Base-by-base conservation (phyloP, 805 yeast species). In the Candida maesae region DNA sequence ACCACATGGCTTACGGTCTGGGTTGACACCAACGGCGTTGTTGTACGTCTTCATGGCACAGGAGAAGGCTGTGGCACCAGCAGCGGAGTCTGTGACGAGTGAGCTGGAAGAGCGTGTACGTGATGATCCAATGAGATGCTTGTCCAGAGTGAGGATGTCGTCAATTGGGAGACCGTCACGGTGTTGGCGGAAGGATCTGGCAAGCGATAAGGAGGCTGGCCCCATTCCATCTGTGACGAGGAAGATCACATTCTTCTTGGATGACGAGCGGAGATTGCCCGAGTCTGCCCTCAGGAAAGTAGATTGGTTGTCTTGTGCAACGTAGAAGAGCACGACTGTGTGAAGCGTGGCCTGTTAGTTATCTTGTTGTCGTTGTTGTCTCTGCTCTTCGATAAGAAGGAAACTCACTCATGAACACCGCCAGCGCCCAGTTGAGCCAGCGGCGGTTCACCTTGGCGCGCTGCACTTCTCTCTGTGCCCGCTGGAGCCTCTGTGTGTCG, bases 201-300 rank as follows among this genome's bases (percentile, higher is more conserved):
- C 80, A 59, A 88, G 64, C 2, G 93, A 81, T 43, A 88, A 64
- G 2, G 95, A 82, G 0, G 95, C 83, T 3, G 96, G 96, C 0
- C 96, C 96, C 83, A 88, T 87, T n/a, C 96, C 96, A 61, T 88
- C 96, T 3, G 95, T 81, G 24, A 88, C 95, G 76, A 88, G 79
- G 68, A 88, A 86, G 38, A 88, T 83, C 42, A 89, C 74, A 55
- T 88, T 88, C 55, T 78, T 81, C 68, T 84, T 85, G 9, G 27
- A 15, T 14, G 39, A 20, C 9, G 16, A 3, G 14, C 26, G 6
- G 31, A 7, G n/a, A 9, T 12, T n/a, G n/a, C n/a, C 10, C 4
- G 25, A 20, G 17, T 20, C 20, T 14, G 39, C 33, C 12, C 18
- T 28, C 35, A 19, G 33, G 16, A 25, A 19, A 5, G 18, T 5